phyloP scores from a whole-genome alignment of 306 rosid genomes.

The Vicia sativa region DNA sequence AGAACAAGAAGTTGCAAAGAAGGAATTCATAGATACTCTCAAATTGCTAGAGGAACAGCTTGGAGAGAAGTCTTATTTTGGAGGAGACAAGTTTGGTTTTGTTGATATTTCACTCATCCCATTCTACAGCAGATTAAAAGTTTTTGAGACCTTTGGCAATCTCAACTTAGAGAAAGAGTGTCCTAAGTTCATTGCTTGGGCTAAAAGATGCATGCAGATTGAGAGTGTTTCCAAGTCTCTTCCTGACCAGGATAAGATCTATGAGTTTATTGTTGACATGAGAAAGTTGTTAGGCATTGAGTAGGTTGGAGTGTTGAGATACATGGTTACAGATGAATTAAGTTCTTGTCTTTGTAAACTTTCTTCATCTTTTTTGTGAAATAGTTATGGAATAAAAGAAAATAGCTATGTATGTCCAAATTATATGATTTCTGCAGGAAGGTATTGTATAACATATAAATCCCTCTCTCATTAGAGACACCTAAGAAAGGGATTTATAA shows the following conservation, averaged over 20 bases:
- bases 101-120: constrained; percentile 49
- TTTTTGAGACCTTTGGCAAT: constrained; percentile 28
- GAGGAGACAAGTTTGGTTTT: constrained; percentile 46
- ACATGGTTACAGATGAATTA: background rate
- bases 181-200: constrained; percentile 50
- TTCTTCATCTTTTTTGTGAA: background rate
- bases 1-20: constrained; percentile 43
- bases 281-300: constrained; percentile 28
- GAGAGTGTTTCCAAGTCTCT: constrained; percentile 48
- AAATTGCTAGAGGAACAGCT: constrained; percentile 40
- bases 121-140: constrained; percentile 39
- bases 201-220: constrained; percentile 43
- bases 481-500: too few species aligned
- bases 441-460: too few species aligned
- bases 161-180: constrained; percentile 41
- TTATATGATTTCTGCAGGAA: too few species aligned
- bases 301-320: constrained; percentile 29
- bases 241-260: constrained; percentile 39
- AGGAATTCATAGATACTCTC: constrained; percentile 42
- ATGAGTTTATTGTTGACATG: background rate
- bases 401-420: background rate
- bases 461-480: too few species aligned
- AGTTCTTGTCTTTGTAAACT: background rate
- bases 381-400: background rate
- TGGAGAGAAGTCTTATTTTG: constrained; percentile 43